Conservation (phyloP, 2,329 filamentous ascomycete genomes). For the Penicillium janthinellum region DNA sequence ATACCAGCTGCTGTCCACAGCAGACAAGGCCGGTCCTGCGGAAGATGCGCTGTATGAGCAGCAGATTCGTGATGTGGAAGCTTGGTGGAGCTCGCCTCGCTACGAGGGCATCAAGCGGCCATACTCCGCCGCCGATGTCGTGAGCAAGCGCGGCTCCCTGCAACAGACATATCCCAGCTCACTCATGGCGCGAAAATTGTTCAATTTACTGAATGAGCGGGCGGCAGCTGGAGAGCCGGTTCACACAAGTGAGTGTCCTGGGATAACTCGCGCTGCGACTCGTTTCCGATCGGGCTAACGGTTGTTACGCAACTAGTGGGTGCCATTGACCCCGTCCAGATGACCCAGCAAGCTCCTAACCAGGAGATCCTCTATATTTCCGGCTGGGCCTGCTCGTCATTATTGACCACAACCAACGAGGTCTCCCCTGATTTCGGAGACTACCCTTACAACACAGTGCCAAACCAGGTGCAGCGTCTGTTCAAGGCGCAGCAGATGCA, state of each 20-base stretch:
- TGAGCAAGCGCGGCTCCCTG: constrained; percentile 87
- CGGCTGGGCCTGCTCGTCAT: constrained; percentile 94
- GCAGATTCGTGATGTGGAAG: constrained; percentile 80
- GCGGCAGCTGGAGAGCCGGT: constrained; percentile 80
- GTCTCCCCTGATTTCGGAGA: constrained; percentile 97
- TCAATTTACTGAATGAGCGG: constrained; percentile 80
- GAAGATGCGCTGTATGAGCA: constrained; percentile 85
- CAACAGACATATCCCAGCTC: constrained; percentile 89
- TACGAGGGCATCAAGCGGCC: constrained; percentile 89
- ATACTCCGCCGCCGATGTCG: constrained; percentile 87
- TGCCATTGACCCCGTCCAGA: constrained; percentile 97
- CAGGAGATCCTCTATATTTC: constrained; percentile 96
- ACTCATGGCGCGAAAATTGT: constrained; percentile 91
- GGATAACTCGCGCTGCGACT: background rate
- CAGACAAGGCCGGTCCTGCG: constrained; percentile 72
- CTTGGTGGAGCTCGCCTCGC: constrained; percentile 86
- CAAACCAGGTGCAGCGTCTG: constrained; percentile 93
- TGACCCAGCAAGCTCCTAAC: constrained; percentile 96
- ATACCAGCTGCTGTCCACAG: constrained; percentile 81
- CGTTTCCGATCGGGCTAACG: constrained; percentile 13
- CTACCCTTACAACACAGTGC: constrained; percentile 98
- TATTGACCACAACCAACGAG: constrained; percentile 92
- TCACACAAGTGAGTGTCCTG: constrained; percentile 72
- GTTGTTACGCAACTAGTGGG: constrained; percentile 65
- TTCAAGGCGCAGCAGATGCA: constrained; percentile 97